phyloP scores from a whole-genome alignment of 2,329 filamentous ascomycete genomes.

The Fusarium coicis region DNA sequence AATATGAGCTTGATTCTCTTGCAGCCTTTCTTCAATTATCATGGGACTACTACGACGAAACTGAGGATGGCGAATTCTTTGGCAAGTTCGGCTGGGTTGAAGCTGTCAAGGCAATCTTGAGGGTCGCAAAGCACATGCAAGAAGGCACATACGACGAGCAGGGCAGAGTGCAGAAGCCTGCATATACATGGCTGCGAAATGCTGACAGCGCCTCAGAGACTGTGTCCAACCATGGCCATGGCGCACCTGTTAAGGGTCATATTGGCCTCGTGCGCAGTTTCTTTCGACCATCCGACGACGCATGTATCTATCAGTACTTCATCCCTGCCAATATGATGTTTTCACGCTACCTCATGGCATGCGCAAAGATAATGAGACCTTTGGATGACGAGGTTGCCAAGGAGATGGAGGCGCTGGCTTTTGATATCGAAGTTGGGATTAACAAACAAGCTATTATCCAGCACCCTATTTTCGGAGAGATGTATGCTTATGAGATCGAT shows the following conservation, averaged over 20 bases:
- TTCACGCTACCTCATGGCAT: slow-evolving; percentile 66
- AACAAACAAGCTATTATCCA: slow-evolving; percentile 74
- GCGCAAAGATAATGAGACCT: slow-evolving; percentile 57
- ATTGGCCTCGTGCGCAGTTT: slow-evolving; percentile 87
- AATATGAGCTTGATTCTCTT: slow-evolving; percentile 93
- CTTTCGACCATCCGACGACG: slow-evolving; percentile 91
- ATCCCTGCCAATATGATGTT: slow-evolving; percentile 94
- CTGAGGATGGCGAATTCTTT: slow-evolving; percentile 79
- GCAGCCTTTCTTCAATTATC: slow-evolving; percentile 86
- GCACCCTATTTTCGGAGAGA: slow-evolving; percentile 69
- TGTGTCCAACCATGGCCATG: slow-evolving; percentile 77
- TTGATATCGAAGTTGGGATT: slow-evolving; percentile 70
- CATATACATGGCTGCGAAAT: slow-evolving; percentile 81
- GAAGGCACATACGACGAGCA: slow-evolving; percentile 76
- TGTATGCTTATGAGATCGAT: slow-evolving; percentile 77
- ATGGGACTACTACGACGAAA: slow-evolving; percentile 81
- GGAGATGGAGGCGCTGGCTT: slow-evolving; percentile 68
- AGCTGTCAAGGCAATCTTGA: slow-evolving; percentile 76
- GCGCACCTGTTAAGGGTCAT: slow-evolving; percentile 81
- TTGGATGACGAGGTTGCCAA: slow-evolving; percentile 63
- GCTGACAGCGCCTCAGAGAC: slow-evolving; percentile 84
- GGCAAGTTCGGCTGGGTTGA: slow-evolving; percentile 76
- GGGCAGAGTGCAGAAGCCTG: slow-evolving; percentile 65
- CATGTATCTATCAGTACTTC: slow-evolving; percentile 85
- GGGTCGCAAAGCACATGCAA: slow-evolving; percentile 75